These are phyloP conservation scores for Oxalis stricta DNA, from an alignment of 441 rosid species.

Conservation along the genomic window DNA sequence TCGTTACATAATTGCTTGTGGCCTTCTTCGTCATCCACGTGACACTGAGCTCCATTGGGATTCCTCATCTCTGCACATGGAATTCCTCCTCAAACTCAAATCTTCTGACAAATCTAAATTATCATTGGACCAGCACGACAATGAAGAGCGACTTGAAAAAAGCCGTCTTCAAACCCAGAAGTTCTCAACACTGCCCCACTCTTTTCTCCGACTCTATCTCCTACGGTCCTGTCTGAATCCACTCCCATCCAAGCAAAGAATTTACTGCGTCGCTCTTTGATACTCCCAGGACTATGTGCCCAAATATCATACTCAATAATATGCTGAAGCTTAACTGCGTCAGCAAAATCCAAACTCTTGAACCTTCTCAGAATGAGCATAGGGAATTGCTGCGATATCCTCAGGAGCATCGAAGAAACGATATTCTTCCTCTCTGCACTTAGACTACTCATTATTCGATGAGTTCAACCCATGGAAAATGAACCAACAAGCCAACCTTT, in stretches of 20 bases:
- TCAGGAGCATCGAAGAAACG: slow-evolving; percentile 63
- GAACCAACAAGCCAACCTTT: slow-evolving; percentile 23
- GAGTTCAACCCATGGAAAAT: slow-evolving; percentile 67
- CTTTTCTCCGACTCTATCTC: slow-evolving; percentile 20
- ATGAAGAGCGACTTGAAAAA: slow-evolving; percentile 18
- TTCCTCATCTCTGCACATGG: slow-evolving; percentile 22
- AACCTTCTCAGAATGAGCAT: slow-evolving; percentile 14
- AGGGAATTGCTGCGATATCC: slow-evolving; percentile 29
- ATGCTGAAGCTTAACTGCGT: slow-evolving; percentile 1
- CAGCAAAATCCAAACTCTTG: slow-evolving; percentile 13
- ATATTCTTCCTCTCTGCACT: slow-evolving; percentile 43
- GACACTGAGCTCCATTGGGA: slow-evolving; percentile 11
- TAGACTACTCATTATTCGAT: slow-evolving; percentile 32
- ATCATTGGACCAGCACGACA: slow-evolving; percentile 22
- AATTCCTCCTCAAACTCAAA: slow-evolving; percentile 12
- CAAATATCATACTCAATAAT: slow-evolving; percentile 44
- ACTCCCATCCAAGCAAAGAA: slow-evolving; percentile 63
- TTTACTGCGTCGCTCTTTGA: slow-evolving; percentile 55
- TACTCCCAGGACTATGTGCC: slow-evolving; percentile 49
- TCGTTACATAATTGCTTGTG: slow-evolving; percentile 12
- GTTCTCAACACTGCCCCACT: slow-evolving; percentile 35
- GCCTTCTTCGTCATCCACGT: slow-evolving; percentile 17
- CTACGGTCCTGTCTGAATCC: slow-evolving; percentile 16
- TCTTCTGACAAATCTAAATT: slow-evolving; percentile 24
- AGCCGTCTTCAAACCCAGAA: slow-evolving; percentile 21